Conservation (phyloP, 192 early-diverging fungal genomes). For the Linderina pennispora region DNA sequence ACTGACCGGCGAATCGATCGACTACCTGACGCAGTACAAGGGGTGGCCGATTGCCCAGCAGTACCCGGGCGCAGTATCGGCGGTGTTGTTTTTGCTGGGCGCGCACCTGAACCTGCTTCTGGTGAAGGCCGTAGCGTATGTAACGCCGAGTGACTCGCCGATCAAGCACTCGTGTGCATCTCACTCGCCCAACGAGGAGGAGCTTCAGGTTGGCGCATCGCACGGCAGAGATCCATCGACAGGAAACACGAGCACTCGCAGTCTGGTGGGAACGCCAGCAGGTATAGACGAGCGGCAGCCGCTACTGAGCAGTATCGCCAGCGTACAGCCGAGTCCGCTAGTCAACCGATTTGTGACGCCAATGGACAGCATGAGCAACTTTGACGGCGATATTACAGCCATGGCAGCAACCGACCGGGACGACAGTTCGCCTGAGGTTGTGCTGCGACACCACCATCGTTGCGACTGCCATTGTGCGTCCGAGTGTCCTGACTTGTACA, state of each 20-base stretch:
- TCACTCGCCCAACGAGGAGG: slow-evolving; percentile 23
- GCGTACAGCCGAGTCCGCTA: too few relatives aligned
- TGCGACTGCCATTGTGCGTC: background rate
- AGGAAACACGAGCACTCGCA: too few relatives aligned
- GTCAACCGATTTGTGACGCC: too few relatives aligned
- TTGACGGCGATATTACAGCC: too few relatives aligned
- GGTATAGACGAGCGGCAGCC: slow-evolving; percentile 9
- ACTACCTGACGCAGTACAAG: slow-evolving; percentile 11
- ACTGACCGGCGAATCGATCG: slow-evolving; percentile 28
- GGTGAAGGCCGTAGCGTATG: slow-evolving; percentile 11
- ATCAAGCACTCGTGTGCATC: slow-evolving; percentile 38
- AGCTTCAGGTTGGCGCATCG: slow-evolving; percentile 1
- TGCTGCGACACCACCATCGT: background rate
- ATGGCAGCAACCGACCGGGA: too few relatives aligned
- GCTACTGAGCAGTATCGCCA: too few relatives aligned
- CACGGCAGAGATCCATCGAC: background rate
- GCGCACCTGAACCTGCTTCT: slow-evolving; percentile 29
- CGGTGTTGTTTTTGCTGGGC: slow-evolving; percentile 26
- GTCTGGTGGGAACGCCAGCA: too few relatives aligned
- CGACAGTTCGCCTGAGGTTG: too few relatives aligned
- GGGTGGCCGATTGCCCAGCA: slow-evolving; percentile 3
- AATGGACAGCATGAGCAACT: too few relatives aligned
- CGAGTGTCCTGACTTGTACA: background rate
- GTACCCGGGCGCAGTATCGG: slow-evolving; percentile 17
- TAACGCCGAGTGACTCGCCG: slow-evolving; percentile 34